Evolutionary conservation across 208 protist species (phyloP).

Genomic region (Wallacemonas rigidus): DNA sequence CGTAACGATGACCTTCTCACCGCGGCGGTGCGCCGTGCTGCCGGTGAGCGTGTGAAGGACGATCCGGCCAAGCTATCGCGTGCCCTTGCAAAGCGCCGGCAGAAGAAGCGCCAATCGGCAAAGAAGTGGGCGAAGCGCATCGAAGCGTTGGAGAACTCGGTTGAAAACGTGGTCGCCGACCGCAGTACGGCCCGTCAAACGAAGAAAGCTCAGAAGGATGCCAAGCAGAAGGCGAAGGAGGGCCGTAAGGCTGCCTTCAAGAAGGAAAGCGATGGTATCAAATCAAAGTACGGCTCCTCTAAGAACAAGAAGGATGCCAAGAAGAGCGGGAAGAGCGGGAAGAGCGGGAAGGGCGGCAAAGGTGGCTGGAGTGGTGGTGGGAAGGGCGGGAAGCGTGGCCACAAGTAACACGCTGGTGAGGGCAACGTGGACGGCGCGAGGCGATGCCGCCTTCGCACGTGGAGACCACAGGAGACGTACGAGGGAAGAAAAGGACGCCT

Average conservation of each 20-base stretch:
- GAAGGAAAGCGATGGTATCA: constrained; percentile 16
- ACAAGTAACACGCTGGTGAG: neutral
- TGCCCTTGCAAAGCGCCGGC: constrained; percentile 69
- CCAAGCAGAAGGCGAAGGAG: constrained; percentile 26
- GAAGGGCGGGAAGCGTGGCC: neutral
- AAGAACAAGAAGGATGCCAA: constrained; percentile 26
- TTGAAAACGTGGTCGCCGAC: constrained; percentile 78
- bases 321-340: constrained; percentile 21
- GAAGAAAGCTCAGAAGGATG: constrained; percentile 24
- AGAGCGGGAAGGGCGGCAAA: constrained; percentile 22
- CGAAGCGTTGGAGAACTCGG: constrained; percentile 55
- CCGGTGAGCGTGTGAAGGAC: constrained; percentile 73
- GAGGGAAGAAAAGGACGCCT: too few relatives aligned
- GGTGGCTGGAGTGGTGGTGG: neutral
- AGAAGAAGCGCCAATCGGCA: constrained; percentile 81
- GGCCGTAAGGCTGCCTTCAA: constrained; percentile 21
- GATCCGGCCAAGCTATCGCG: constrained; percentile 64
- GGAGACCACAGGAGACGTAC: neutral
- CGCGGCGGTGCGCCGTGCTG: constrained; percentile 59
- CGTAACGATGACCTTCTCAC: constrained; percentile 60
- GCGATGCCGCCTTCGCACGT: neutral
- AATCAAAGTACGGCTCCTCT: constrained; percentile 13
- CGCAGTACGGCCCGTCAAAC: constrained; percentile 41
- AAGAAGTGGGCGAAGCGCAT: constrained; percentile 77
- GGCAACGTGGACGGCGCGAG: too few relatives aligned